Conservation (phyloP, 1,139 yeast species). For the Geotrichum cucujoidarum region DNA sequence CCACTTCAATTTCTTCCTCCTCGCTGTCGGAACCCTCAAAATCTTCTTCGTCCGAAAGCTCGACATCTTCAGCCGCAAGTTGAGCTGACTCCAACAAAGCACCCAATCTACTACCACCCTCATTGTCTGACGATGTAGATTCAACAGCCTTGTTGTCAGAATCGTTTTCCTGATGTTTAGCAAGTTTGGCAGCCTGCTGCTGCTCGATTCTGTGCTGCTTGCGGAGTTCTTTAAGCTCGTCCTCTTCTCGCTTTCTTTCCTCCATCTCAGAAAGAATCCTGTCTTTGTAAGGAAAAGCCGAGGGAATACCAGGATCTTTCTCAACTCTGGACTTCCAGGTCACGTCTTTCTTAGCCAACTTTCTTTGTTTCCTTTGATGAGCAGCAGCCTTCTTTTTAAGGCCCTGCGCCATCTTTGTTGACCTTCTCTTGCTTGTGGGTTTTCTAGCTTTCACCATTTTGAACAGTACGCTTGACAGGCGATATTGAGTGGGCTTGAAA, state of each 20-base stretch:
- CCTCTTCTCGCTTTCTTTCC: slow-evolving; percentile 52
- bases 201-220: slow-evolving; percentile 11
- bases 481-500: too few relatives aligned
- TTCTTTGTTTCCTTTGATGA: slow-evolving; percentile 78
- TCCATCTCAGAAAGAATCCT: slow-evolving; percentile 78
- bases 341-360: slow-evolving; percentile 75
- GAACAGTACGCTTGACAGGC: too few relatives aligned
- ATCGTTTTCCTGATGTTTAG: slow-evolving; percentile 39
- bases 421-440: slow-evolving; percentile 71
- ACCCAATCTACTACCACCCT: slow-evolving; percentile 52
- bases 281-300: slow-evolving; percentile 91
- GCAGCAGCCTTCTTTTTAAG: slow-evolving; percentile 94
- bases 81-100: slow-evolving; percentile 89
- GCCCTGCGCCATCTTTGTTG: slow-evolving; percentile 93
- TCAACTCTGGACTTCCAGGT: slow-evolving; percentile 85
- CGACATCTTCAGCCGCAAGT: slow-evolving; percentile 65
- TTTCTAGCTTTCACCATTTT: slow-evolving; percentile 15
- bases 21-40: slow-evolving; percentile 32
- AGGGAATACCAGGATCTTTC: slow-evolving; percentile 92
- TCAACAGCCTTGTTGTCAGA: slow-evolving; percentile 21
- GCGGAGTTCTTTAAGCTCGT: slow-evolving; percentile 25
- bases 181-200: slow-evolving; percentile 25
- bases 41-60: slow-evolving; percentile 41
- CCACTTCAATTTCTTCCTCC: slow-evolving; percentile 12
- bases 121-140: slow-evolving; percentile 13